Evolutionary conservation across 148 eudicot genomes (phyloP).

Genomic region (Linanthus parryae): DNA sequence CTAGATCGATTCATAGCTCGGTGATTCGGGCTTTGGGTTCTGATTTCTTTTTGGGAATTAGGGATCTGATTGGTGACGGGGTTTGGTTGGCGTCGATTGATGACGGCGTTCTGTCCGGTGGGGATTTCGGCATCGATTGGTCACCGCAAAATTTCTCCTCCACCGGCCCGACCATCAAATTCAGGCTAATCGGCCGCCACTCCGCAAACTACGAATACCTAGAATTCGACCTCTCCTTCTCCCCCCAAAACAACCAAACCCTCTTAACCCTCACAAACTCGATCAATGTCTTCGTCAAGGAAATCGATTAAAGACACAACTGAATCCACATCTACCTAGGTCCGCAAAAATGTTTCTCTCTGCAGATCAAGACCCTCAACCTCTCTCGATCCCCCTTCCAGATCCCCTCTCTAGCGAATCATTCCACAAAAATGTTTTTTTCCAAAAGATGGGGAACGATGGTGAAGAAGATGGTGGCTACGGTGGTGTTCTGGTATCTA

Average conservation of each 20-base stretch:
- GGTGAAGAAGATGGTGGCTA: too few species aligned
- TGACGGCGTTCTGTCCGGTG: too few species aligned
- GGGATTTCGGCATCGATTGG: too few species aligned
- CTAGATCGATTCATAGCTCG: too few species aligned
- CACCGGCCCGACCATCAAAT: constrained; percentile 19
- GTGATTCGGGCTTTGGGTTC: too few species aligned
- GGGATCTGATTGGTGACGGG: too few species aligned
- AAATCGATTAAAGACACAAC: neutral
- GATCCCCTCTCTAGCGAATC: too few species aligned
- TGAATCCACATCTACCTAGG: neutral
- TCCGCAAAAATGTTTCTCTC: neutral
- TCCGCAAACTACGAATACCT: constrained; percentile 14
- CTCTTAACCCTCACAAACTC: neutral
- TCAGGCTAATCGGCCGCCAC: constrained; percentile 10
- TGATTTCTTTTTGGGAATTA: too few species aligned
- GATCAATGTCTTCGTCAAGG: neutral
- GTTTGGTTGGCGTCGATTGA: too few species aligned
- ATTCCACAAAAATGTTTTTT: too few species aligned
- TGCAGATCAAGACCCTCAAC: neutral
- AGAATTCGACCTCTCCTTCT: constrained; percentile 16
- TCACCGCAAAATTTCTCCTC: neutral
- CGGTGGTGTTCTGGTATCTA: too few species aligned
- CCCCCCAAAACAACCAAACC: constrained; percentile 1
- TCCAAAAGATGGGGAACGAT: too few species aligned
- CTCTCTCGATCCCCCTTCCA: neutral